Conservation (phyloP, 768 basidiomycete species). For the Tylopilus sp. region DNA sequence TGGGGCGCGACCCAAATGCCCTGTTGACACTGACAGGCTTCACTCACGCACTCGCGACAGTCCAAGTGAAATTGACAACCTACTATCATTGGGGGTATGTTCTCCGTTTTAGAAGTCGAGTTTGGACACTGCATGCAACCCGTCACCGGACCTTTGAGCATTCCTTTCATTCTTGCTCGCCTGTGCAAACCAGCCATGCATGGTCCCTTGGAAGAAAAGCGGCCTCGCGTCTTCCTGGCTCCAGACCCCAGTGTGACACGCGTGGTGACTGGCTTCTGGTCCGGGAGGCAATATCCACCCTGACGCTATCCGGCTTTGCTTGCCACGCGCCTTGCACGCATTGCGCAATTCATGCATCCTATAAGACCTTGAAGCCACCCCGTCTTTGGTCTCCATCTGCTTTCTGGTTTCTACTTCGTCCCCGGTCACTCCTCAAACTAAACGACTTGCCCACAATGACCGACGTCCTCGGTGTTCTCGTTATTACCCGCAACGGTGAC, state of each 20-base stretch:
- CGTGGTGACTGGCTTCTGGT: conserved; percentile 19
- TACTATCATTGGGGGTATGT: background rate
- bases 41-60: conserved; percentile 5
- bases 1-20: background rate
- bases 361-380: conserved; percentile 20
- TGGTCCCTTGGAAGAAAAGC: conserved; percentile 27
- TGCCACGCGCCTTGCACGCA: conserved; percentile 30
- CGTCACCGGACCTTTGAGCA: conserved; percentile 18
- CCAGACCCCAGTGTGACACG: conserved; percentile 23
- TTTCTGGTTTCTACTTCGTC: conserved; percentile 16
- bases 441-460: conserved; percentile 24
- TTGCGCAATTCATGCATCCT: conserved; percentile 18
- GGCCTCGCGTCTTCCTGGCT: conserved; percentile 33
- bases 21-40: conserved; percentile 1
- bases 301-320: conserved; percentile 22
- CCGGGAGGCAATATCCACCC: conserved; percentile 18
- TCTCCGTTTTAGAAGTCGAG: conserved; percentile 17
- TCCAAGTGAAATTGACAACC: background rate
- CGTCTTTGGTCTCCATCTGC: conserved; percentile 14
- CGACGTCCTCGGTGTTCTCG: conserved; percentile 72
- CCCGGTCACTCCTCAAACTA: conserved; percentile 13
- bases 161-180: conserved; percentile 29
- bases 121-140: conserved; percentile 1
- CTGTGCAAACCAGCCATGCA: conserved; percentile 28
- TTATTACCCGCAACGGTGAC: conserved; percentile 79